Conservation (phyloP, 148 eudicot species). For the Suaeda aralocaspica region DNA sequence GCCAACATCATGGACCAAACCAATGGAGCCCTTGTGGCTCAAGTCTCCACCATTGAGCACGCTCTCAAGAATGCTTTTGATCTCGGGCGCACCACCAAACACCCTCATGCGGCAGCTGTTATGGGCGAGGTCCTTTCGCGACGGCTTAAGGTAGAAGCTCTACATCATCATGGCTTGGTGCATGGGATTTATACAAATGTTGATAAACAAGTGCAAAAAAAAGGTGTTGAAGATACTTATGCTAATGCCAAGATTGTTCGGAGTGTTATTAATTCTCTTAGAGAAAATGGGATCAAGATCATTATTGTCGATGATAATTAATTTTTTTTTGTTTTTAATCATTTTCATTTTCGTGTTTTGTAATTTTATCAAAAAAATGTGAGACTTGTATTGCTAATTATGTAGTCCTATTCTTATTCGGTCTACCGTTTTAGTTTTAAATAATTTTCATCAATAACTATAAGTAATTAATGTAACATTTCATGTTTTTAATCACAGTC, state of each 20-base stretch:
- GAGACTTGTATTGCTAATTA: too few relatives aligned
- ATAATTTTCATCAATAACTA: too few relatives aligned
- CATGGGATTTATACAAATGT: slow-evolving; percentile 50
- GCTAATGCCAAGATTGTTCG: slow-evolving; percentile 23
- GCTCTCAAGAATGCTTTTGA: slow-evolving; percentile 30
- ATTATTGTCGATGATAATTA: slow-evolving; percentile 1
- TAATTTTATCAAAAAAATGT: too few relatives aligned
- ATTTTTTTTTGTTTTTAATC: background rate
- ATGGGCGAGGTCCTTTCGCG: slow-evolving; percentile 44
- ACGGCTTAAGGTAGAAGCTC: slow-evolving; percentile 58
- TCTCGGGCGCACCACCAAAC: slow-evolving; percentile 45
- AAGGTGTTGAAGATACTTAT: slow-evolving; percentile 31
- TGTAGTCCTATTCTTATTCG: too few relatives aligned
- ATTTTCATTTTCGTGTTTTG: background rate
- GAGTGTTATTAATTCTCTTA: slow-evolving; percentile 22
- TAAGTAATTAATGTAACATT: too few relatives aligned
- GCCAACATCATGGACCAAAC: slow-evolving; percentile 56
- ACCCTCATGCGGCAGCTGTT: slow-evolving; percentile 42
- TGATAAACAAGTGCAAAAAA: slow-evolving; percentile 47
- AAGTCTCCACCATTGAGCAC: slow-evolving; percentile 61
- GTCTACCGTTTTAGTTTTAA: too few relatives aligned
- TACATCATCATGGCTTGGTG: slow-evolving; percentile 26
- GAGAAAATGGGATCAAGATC: slow-evolving; percentile 17
- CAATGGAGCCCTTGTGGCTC: slow-evolving; percentile 43
- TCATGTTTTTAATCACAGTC: too few relatives aligned